Evolutionary conservation across 805 yeast genomes (phyloP).

Genomic region (Saccharomycopsis sp.): DNA sequence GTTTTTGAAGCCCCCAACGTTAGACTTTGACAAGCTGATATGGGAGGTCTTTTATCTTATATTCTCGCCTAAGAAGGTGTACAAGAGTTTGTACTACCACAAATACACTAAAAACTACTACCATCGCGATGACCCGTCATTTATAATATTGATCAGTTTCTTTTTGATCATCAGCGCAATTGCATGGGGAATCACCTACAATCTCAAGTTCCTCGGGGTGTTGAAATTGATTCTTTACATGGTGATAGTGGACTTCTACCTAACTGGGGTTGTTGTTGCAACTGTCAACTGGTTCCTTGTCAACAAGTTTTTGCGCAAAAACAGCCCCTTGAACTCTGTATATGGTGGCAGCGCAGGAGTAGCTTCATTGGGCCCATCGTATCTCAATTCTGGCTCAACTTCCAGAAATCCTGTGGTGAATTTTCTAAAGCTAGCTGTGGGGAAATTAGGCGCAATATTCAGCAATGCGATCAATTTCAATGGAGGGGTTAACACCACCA

Average conservation of each 20-base stretch:
- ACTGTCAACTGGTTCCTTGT: conserved; percentile 69
- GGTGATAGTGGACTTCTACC: conserved; percentile 78
- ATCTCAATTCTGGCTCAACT: not conserved
- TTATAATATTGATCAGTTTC: conserved; percentile 62
- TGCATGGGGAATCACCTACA: conserved; percentile 85
- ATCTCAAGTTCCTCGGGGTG: conserved; percentile 55
- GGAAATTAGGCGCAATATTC: not conserved
- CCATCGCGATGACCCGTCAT: conserved; percentile 91
- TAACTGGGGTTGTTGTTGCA: conserved; percentile 62
- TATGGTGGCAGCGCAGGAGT: not conserved
- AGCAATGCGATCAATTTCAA: conserved; percentile 6
- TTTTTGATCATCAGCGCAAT: conserved; percentile 68
- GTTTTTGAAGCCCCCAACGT: conserved; percentile 64
- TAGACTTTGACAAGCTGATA: conserved; percentile 86
- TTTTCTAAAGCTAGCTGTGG: not conserved
- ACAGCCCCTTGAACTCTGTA: conserved; percentile 20
- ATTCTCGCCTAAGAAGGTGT: conserved; percentile 73
- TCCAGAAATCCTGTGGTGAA: not conserved
- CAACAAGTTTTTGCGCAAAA: conserved; percentile 51
- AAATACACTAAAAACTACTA: conserved; percentile 73
- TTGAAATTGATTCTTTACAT: conserved; percentile 65
- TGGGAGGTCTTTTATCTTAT: conserved; percentile 83
- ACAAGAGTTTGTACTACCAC: conserved; percentile 73
- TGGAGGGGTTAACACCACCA: conserved; percentile 22
- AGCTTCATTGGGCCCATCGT: not conserved